Base-by-base conservation (phyloP, 495 filamentous ascomycete species). In the Aspergillus olivimuriae region DNA sequence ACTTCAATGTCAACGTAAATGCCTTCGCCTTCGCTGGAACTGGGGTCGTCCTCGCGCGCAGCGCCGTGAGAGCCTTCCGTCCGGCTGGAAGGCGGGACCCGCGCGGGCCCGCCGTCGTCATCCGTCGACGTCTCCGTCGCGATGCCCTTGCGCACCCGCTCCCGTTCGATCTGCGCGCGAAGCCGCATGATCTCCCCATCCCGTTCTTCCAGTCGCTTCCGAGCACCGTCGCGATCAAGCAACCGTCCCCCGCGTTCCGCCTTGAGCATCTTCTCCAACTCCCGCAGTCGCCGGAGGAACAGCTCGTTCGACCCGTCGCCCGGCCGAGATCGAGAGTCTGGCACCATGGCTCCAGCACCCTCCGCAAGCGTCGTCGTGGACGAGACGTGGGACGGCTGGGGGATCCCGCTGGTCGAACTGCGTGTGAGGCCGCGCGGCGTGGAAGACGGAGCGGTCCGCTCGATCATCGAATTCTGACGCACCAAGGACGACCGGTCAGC, bases 261-360 rank as follows among this genome's bases (percentile, higher is more conserved):
- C 55, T 95, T 95, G 20, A 98, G 72, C 50, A 90, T 77, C 55
- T 82, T 77, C 72, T 98, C 94, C 32, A 97, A 62, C 51, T 96
- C 89, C 39, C 84, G 76, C 14, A 98, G 66, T 15, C 94, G 70
- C 34, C 94, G 76, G 52, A 89, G 81, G 87, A 87, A 97, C 54
- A 83, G 80, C 44, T 92, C 83, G 41, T 76, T 75, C 0, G 53
- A 52, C 15, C 69, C 63, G 43, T 43, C 55, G 38, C 51, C 16
- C 26, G 54, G 50, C 23, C 52, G 52, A 26, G 65, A 53, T 37
- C 62, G 63, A 2, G 63, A 49, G 24, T 55, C 59, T 5, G 56
- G 62, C 11, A 63, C 49, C 30, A 68, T 51, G 16, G 64, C 51
- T n/a, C 63, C 60, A 21, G 55, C 43, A 21, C 51, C 53, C 30